phyloP scores from a whole-genome alignment of 164 flowering plant species.

The Litsea cubeba region DNA sequence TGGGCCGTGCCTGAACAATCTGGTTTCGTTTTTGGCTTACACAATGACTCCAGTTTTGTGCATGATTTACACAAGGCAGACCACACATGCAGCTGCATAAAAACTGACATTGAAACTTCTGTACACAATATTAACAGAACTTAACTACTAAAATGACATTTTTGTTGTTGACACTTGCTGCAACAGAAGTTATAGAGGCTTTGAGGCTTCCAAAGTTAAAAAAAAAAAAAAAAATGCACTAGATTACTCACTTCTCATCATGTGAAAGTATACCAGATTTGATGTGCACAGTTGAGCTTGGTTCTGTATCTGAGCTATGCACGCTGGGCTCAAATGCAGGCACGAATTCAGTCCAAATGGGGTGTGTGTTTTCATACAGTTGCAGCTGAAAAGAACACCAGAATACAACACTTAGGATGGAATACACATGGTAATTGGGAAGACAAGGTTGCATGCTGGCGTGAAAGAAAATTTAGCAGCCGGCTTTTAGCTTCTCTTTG shows the following conservation, averaged over 20 bases:
- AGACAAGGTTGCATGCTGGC: neutral
- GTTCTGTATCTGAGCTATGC: slow-evolving; percentile 30
- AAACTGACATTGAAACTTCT: too few relatives aligned
- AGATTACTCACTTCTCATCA: slow-evolving; percentile 57
- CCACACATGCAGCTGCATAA: neutral
- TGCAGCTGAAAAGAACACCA: slow-evolving; percentile 47
- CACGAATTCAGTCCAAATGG: slow-evolving; percentile 55
- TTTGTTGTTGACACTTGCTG: neutral
- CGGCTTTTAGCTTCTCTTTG: neutral
- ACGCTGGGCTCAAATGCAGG: slow-evolving; percentile 23
- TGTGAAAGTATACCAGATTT: slow-evolving; percentile 59
- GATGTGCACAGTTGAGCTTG: slow-evolving; percentile 25
- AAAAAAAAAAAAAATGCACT: neutral
- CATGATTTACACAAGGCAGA: neutral
- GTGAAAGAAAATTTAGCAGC: neutral
- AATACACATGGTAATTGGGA: neutral
- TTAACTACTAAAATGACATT: neutral
- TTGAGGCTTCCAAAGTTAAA: neutral
- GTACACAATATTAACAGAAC: neutral
- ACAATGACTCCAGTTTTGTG: neutral
- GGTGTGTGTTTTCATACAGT: slow-evolving; percentile 49
- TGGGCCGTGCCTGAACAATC: neutral
- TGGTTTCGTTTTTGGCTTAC: neutral
- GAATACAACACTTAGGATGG: neutral
- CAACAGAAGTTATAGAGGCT: neutral